Evolutionary conservation across 768 basidiomycete genomes (phyloP).

Genomic region (Pleurotus eryngii): DNA sequence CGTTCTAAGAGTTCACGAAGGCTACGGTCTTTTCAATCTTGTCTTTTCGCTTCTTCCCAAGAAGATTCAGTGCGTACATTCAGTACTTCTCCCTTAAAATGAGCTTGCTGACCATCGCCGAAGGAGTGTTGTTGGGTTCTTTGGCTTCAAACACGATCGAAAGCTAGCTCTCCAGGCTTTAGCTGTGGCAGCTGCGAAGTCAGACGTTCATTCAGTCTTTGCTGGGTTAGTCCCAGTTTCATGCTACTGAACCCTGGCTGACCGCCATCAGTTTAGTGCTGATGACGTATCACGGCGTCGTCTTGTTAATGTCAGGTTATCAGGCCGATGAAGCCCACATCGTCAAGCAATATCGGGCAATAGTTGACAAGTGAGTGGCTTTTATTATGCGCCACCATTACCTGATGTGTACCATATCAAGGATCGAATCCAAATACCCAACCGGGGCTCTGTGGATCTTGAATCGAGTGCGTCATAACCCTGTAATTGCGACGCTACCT

Average conservation of each 20-base stretch:
- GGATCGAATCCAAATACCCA: slow-evolving; percentile 57
- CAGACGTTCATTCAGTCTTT: slow-evolving; percentile 74
- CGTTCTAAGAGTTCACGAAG: slow-evolving; percentile 16
- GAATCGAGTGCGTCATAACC: slow-evolving; percentile 45
- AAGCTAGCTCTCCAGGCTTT: slow-evolving; percentile 66
- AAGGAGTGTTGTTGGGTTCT: slow-evolving; percentile 69
- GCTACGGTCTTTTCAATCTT: slow-evolving; percentile 74
- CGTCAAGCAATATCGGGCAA: slow-evolving; percentile 55
- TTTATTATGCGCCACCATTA: not conserved
- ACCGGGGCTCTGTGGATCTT: slow-evolving; percentile 71
- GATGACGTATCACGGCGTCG: slow-evolving; percentile 77
- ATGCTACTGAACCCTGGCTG: not conserved
- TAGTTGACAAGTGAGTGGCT: slow-evolving; percentile 58
- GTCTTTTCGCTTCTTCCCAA: slow-evolving; percentile 75
- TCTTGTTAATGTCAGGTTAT: slow-evolving; percentile 69
- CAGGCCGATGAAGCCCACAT: slow-evolving; percentile 71
- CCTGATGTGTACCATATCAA: slow-evolving; percentile 17
- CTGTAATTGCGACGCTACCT: not conserved
- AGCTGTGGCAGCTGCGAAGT: slow-evolving; percentile 60
- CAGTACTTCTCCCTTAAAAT: slow-evolving; percentile 13
- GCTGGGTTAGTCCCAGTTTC: slow-evolving; percentile 51
- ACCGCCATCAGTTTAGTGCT: slow-evolving; percentile 51
- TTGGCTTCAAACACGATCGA: slow-evolving; percentile 75
- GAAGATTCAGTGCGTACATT: slow-evolving; percentile 48
- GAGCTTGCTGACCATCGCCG: not conserved